Conservation (phyloP, 371 early-diverging fungal genomes). For the Mucor indicus region DNA sequence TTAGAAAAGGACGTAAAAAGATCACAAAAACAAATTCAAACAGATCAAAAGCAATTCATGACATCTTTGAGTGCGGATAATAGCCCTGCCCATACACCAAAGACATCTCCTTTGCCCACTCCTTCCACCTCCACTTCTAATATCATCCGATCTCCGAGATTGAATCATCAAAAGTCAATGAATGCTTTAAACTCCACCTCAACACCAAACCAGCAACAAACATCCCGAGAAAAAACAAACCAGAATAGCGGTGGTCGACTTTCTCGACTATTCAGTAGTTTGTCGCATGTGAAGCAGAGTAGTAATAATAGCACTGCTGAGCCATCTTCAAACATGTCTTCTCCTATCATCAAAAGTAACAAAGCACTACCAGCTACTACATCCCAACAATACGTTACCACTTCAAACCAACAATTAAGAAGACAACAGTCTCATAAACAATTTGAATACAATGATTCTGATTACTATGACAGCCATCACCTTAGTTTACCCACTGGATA, state of each 20-base stretch:
- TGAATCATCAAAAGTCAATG: constrained; percentile 6
- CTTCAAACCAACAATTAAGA: background rate
- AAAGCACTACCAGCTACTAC: too few species aligned
- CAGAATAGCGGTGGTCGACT: constrained; percentile 3
- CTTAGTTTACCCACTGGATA: constrained; percentile 13
- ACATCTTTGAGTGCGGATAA: constrained; percentile 15
- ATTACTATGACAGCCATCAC: constrained; percentile 14
- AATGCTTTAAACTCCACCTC: background rate
- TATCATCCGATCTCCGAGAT: background rate
- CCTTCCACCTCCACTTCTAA: constrained; percentile 13
- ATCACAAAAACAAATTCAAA: constrained; percentile 33
- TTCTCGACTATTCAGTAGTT: constrained; percentile 11
- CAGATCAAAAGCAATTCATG: constrained; percentile 8
- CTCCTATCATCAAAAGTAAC: too few species aligned
- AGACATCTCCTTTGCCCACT: constrained; percentile 17
- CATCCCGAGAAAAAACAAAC: too few species aligned
- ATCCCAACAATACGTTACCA: too few species aligned
- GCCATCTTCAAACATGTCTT: too few species aligned
- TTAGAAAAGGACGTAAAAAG: constrained; percentile 36
- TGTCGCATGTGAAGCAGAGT: constrained; percentile 7
- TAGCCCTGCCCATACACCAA: constrained; percentile 19
- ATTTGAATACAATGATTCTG: background rate
- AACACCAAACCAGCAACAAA: background rate
- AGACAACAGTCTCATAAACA: background rate
- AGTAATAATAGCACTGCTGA: too few species aligned